Base-by-base conservation (phyloP, 441 rosid species). In the Eutrema salsugineum region DNA sequence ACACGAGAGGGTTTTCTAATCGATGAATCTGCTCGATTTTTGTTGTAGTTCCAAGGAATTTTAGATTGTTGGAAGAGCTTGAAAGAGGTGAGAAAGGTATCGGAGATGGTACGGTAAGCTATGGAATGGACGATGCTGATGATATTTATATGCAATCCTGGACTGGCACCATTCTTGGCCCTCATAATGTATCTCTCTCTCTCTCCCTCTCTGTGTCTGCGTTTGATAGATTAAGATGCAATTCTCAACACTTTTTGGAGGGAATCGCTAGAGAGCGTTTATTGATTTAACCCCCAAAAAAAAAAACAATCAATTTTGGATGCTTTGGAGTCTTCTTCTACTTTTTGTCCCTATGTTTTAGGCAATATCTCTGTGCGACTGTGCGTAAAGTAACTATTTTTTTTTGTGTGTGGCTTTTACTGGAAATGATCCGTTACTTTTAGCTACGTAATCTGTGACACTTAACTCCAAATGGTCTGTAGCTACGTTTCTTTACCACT, bases 81-180 rank as follows among this genome's bases (percentile, higher is more conserved):
- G 99, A 94, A 78, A 91, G 97, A 62, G 99, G 99, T 58, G 99
- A 94, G 83, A 94, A 94, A 75, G 99, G 99, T 54, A 92, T 94
- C 33, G 97, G 97, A 39, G 99, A 94, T 76, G 97, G 99, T 28
- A 90, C 95, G 27, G 99, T 94, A 27, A 94, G 99, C 86, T 94
- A 94, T 75, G 99, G 99, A 60, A 91, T 94, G 99, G 99, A 94
- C 43, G 99, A 94, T 32, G 97, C 94, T 50, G 99, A 94, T 82
- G 99, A 94, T 81, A 92, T 94, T 48, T 89, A 87, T 82, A 94
- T 94, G 99, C 94, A 95, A 38, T 92, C 99, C 36, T 94, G 99
- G 99, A 94, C 98, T 61, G 99, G 99, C 80, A 94, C 99, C 63
- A 82, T 94, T n/a, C 90, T 94, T 33, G 98, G 99, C 54, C 98